Evolutionary conservation across 768 basidiomycete species (phyloP), one percentile per base, ranked within the genome.

Genomic region (Lentinula sp.): DNA sequence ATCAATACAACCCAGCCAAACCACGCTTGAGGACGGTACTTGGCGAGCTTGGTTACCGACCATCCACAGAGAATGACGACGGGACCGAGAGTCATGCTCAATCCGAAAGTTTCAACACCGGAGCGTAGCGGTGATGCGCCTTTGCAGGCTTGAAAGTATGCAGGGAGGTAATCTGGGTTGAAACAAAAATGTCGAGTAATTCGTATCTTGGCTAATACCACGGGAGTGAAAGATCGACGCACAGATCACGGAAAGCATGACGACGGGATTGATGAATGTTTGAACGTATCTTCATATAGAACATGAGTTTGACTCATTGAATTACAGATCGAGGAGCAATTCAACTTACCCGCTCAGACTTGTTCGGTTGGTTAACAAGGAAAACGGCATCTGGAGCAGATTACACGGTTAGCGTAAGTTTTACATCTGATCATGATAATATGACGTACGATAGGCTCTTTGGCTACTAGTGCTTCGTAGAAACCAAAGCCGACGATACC

Each of bases 91-190:
- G 53, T 68, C 10, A 72, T 51, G 0, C 62, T 41, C 36, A 65
- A 59, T 28, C 69, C 68, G 18, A 54, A 54, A 3, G 20, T 39
- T 6, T 37, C 35, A 10, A 54, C 53, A 20, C 53, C 53, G 12
- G 74, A 73, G 1, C 32, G 56, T n/a, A 74, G 64, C 0, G 81
- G 70, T 3, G 71, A 71, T 12, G 70, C 67, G 6, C 66, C 70
- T 59, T 71, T 71, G 62, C 72, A 74, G 1, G 78, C 77, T 63
- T 81, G 80, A 63, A 77, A 80, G 65, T 75, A 81, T 8, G 77
- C 73, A 6, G 53, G 53, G 12, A 54, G 53, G 20, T 39, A 54
- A 54, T 54, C 53, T 54, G 33, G 35, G 20, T 51, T 7, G 35
- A 15, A 28, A 35, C 16, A 12, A n/a, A 15, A 16, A 51, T 35